These are phyloP conservation scores for Salvia rosmarinus DNA, from an alignment of 257 asterid genomes.

Conservation along the genomic window DNA sequence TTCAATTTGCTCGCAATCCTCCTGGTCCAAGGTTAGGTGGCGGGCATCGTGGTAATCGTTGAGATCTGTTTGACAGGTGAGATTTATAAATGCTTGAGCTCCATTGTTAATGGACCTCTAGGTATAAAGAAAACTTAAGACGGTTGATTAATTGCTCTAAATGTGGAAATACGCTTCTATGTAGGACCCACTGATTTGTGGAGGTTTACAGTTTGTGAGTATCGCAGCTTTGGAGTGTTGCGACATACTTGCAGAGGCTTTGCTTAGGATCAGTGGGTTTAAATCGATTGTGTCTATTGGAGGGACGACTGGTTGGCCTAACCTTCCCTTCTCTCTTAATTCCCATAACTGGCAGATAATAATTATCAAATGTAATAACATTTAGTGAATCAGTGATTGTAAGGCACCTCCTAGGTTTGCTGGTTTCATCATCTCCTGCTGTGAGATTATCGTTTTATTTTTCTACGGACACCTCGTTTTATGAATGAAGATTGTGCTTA, in stretches of 20 bases:
- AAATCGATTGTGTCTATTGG: slow-evolving; percentile 16
- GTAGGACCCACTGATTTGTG: slow-evolving; percentile 49
- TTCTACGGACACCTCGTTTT: slow-evolving; percentile 9
- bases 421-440: slow-evolving; percentile 26
- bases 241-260: slow-evolving; percentile 29
- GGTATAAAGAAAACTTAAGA: slow-evolving; percentile 26
- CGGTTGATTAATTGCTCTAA: slow-evolving; percentile 39
- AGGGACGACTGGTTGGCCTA: slow-evolving; percentile 29
- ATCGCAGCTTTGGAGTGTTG: slow-evolving; percentile 39
- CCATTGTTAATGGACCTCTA: slow-evolving; percentile 35
- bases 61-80: slow-evolving; percentile 58
- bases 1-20: slow-evolving; percentile 56
- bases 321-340: slow-evolving; percentile 20
- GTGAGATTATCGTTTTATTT: slow-evolving; percentile 30
- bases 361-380: slow-evolving; percentile 37
- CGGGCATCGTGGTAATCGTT: slow-evolving; percentile 47
- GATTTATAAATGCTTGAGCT: slow-evolving; percentile 37
- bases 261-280: slow-evolving; percentile 39
- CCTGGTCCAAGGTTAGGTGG: slow-evolving; percentile 63
- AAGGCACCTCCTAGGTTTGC: slow-evolving; percentile 31
- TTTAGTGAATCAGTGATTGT: slow-evolving; percentile 30
- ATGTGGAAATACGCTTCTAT: slow-evolving; percentile 50
- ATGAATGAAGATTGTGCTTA: slow-evolving; percentile 14
- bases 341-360: slow-evolving; percentile 7
- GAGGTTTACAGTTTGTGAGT: slow-evolving; percentile 36